Percentiles rank a stretch among this genome's conserved stretches.
Evolutionary conservation across 179 eudicot species (phyloP).

Genomic region (Nepenthes alata): DNA sequence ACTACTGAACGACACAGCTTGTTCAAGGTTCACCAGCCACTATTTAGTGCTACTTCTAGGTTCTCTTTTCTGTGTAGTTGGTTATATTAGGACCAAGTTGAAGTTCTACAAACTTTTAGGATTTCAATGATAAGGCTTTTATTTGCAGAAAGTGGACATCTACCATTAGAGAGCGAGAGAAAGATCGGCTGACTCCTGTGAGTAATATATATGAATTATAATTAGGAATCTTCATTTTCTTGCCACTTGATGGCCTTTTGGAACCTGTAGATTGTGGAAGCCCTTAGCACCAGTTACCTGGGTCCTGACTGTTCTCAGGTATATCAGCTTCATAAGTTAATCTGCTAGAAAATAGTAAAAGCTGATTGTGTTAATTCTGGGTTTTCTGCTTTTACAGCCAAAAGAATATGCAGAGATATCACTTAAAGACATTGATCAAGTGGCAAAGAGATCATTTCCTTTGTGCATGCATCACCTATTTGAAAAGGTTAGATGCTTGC

Average conservation of each 20-base stretch:
- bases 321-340: conserved; percentile 2
- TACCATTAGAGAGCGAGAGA: conserved; percentile 69
- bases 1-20: not conserved
- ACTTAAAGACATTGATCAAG: conserved; percentile 65
- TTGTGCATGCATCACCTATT: conserved; percentile 95
- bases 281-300: conserved; percentile 69
- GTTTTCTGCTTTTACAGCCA: conserved; percentile 35
- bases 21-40: not conserved
- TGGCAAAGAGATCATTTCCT: conserved; percentile 84
- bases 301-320: conserved; percentile 97
- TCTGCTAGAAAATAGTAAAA: not conserved
- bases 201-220: conserved; percentile 17
- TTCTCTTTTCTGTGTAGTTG: not conserved
- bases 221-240: not conserved
- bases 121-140: not conserved
- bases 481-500: conserved; percentile 48
- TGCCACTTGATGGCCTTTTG: conserved; percentile 2
- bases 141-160: conserved; percentile 80
- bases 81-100: not conserved
- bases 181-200: conserved; percentile 84
- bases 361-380: not conserved
- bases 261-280: conserved; percentile 61
- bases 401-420: conserved; percentile 70
- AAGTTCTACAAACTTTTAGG: not conserved
- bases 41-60: not conserved